phyloP scores from a whole-genome alignment of 768 basidiomycete species.

The Nidularia pulvinata region DNA sequence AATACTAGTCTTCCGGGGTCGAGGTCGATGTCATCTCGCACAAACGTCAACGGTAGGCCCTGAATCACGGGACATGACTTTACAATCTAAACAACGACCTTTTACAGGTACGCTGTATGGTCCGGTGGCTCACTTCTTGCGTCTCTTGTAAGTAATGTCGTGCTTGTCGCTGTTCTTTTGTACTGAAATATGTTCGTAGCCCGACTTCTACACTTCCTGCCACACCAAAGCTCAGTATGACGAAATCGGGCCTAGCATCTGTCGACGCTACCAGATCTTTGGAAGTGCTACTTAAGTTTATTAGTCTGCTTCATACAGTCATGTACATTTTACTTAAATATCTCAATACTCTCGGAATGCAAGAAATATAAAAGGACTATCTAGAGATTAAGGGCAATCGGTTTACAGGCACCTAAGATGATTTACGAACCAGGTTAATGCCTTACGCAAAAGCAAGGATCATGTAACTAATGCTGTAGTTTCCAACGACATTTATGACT shows the following conservation, averaged over 20 bases:
- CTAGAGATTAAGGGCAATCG: no score
- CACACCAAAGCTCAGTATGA: slow-evolving; percentile 96
- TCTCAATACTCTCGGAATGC: slow-evolving; percentile 22
- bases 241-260: slow-evolving; percentile 90
- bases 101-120: slow-evolving; percentile 88
- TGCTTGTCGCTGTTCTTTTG: background rate
- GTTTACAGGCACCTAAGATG: no score
- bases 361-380: no score
- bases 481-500: no score
- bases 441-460: no score
- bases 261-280: slow-evolving; percentile 92
- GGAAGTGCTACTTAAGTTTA: slow-evolving; percentile 73
- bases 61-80: background rate
- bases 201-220: slow-evolving; percentile 94
- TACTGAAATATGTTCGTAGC: slow-evolving; percentile 39
- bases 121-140: slow-evolving; percentile 96
- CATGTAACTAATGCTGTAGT: no score
- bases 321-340: slow-evolving; percentile 41
- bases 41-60: slow-evolving; percentile 85
- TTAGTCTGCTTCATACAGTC: no score
- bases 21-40: slow-evolving; percentile 99
- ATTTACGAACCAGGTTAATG: no score
- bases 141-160: slow-evolving; percentile 64
- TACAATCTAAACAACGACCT: background rate
- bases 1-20: slow-evolving; percentile 84